phyloP scores from a whole-genome alignment of 345 rosid genomes.

The Linum usitatissimum region DNA sequence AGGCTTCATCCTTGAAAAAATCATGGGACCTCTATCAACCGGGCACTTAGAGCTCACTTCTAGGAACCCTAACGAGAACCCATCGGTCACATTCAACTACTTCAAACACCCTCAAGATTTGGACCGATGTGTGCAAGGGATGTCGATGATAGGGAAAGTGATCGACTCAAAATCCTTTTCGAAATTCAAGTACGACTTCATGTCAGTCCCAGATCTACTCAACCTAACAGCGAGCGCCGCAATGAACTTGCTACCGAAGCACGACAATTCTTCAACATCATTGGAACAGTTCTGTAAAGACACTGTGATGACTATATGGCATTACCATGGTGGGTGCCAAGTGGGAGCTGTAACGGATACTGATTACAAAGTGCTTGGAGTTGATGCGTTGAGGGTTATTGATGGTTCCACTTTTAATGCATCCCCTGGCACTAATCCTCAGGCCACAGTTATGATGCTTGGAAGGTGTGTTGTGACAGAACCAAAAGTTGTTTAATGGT shows the following conservation, averaged over 20 bases:
- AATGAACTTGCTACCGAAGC: slow-evolving; percentile 15
- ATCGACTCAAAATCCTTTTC: slow-evolving; percentile 16
- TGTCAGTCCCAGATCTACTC: slow-evolving; percentile 11
- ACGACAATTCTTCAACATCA: slow-evolving; percentile 5
- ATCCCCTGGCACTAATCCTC: slow-evolving; percentile 26
- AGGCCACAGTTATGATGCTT: slow-evolving; percentile 6
- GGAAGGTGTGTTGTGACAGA: not conserved
- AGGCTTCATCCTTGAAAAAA: slow-evolving; percentile 19
- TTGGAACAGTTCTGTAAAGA: slow-evolving; percentile 20
- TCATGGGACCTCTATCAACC: slow-evolving; percentile 17
- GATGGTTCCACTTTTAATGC: slow-evolving; percentile 21
- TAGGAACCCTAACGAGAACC: slow-evolving; percentile 13
- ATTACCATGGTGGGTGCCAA: slow-evolving; percentile 27
- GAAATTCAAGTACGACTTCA: slow-evolving; percentile 2
- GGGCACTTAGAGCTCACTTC: slow-evolving; percentile 17
- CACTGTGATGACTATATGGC: slow-evolving; percentile 27
- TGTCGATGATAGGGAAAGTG: slow-evolving; percentile 10
- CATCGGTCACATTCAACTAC: slow-evolving; percentile 22
- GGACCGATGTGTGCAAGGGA: slow-evolving; percentile 16
- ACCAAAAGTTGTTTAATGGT: not conserved
- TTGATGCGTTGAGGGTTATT: slow-evolving; percentile 19
- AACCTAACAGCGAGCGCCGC: slow-evolving; percentile 19
- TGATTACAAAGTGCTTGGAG: slow-evolving; percentile 18
- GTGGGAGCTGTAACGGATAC: slow-evolving; percentile 18
- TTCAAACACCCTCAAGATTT: slow-evolving; percentile 17